These are phyloP conservation scores for Candida vartiovaarae DNA, from an alignment of 805 yeast genomes.

Conservation along the genomic window DNA sequence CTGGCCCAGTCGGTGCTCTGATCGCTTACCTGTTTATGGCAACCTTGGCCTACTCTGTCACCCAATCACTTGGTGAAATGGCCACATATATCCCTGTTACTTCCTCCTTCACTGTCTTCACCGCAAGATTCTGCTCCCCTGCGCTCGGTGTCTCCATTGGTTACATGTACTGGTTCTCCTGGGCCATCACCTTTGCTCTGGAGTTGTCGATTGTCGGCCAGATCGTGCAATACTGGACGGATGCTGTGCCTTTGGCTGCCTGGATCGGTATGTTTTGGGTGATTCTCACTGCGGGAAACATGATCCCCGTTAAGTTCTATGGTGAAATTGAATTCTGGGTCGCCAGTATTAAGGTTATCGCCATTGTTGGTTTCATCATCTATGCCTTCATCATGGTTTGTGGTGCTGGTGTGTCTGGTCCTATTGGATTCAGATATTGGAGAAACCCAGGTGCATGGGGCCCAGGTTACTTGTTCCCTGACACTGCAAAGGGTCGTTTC, in stretches of 20 bases:
- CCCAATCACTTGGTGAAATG: conserved; percentile 75
- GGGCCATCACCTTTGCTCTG: conserved; percentile 72
- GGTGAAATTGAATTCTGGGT: conserved; percentile 78
- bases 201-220: conserved; percentile 70
- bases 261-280: conserved; percentile 68
- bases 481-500: conserved; percentile 49
- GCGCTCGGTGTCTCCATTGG: conserved; percentile 69
- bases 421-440: conserved; percentile 80
- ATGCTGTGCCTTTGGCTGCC: conserved; percentile 59
- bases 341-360: conserved; percentile 57
- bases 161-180: conserved; percentile 69
- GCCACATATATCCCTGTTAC: conserved; percentile 69
- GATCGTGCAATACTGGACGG: conserved; percentile 57
- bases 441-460: conserved; percentile 78
- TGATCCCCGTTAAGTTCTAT: conserved; percentile 61
- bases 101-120: conserved; percentile 60
- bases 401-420: conserved; percentile 64
- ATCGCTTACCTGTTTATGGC: conserved; percentile 66
- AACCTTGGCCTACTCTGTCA: conserved; percentile 53
- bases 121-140: conserved; percentile 57
- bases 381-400: conserved; percentile 66
- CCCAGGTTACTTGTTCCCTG: conserved; percentile 45
- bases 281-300: conserved; percentile 43
- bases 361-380: conserved; percentile 63
- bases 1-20: conserved; percentile 66